phyloP scores from a whole-genome alignment of 169 alveolate genomes.

The Eimeria falciformis region DNA sequence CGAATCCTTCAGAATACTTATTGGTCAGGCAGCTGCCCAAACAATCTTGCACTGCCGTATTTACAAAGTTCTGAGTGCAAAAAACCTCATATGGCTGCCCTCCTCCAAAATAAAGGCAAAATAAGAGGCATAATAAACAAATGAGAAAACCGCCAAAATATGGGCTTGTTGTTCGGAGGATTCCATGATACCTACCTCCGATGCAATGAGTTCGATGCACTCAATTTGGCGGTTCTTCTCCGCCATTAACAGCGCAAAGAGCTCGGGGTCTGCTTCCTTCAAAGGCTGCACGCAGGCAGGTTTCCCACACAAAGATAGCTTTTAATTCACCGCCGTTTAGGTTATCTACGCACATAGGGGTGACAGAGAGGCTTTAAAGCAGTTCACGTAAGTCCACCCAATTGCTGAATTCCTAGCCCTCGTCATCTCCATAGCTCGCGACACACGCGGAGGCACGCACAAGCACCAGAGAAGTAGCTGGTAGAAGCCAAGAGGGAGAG shows the following conservation, averaged over 20 bases:
- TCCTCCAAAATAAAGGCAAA: too few species aligned
- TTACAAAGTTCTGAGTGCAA: constrained; percentile 77
- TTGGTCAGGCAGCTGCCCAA: constrained; percentile 93
- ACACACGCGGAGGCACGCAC: neutral
- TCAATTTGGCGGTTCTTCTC: constrained; percentile 88
- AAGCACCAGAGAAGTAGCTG: neutral
- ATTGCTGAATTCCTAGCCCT: too few species aligned
- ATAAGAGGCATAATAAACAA: neutral
- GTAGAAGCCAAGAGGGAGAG: too few species aligned
- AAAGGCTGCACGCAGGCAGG: constrained; percentile 73
- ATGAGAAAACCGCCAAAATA: too few species aligned
- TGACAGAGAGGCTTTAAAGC: neutral
- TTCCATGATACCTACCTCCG: constrained; percentile 83
- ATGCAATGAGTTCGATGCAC: constrained; percentile 88
- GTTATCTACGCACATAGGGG: neutral
- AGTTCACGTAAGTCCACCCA: neutral
- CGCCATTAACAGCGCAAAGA: constrained; percentile 83
- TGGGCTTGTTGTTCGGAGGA: too few species aligned
- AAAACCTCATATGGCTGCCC: too few species aligned
- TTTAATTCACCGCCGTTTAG: neutral
- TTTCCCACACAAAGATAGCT: neutral
- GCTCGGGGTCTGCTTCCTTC: constrained; percentile 87
- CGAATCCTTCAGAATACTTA: constrained; percentile 98
- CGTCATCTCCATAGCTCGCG: too few species aligned
- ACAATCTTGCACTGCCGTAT: constrained; percentile 92